Evolutionary conservation across 2,329 filamentous ascomycete genomes (phyloP).

Genomic region (Trichoderma simmonsii): DNA sequence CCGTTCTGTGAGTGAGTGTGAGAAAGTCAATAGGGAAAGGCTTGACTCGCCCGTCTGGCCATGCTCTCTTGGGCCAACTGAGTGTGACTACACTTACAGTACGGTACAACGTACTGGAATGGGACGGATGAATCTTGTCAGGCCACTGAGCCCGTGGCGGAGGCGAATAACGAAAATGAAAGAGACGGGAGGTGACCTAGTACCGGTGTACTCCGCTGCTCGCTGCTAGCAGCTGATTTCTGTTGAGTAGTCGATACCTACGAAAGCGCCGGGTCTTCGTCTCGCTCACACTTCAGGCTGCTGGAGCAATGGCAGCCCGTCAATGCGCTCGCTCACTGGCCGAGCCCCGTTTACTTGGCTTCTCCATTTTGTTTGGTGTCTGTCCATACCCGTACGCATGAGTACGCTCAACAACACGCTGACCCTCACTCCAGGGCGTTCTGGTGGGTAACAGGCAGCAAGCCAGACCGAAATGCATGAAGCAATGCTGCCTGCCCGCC

Average conservation of each 20-base stretch:
- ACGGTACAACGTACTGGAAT: conserved; percentile 8
- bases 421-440: not conserved
- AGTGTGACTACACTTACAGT: not conserved
- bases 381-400: not conserved
- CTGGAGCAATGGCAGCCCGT: not conserved
- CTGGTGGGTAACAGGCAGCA: conserved; percentile 15
- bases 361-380: not conserved
- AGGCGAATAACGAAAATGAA: conserved; percentile 3
- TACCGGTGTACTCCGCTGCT: conserved; percentile 4
- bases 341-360: not conserved
- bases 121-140: conserved; percentile 7
- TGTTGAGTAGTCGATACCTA: not conserved
- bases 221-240: not conserved
- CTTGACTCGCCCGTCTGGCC: conserved; percentile 10
- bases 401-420: conserved; percentile 2
- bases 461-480: conserved; percentile 34
- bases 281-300: not conserved
- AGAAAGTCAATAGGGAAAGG: not conserved
- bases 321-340: not conserved
- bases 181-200: not conserved
- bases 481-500: conserved; percentile 31
- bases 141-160: conserved; percentile 17
- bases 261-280: not conserved
- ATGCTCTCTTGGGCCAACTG: not conserved
- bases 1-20: not conserved